Percentiles rank a stretch among this genome's conserved stretches.
These are phyloP conservation scores for Cladosporium sp. DNA, from an alignment of 2,329 filamentous ascomycete genomes.

Conservation along the genomic window DNA sequence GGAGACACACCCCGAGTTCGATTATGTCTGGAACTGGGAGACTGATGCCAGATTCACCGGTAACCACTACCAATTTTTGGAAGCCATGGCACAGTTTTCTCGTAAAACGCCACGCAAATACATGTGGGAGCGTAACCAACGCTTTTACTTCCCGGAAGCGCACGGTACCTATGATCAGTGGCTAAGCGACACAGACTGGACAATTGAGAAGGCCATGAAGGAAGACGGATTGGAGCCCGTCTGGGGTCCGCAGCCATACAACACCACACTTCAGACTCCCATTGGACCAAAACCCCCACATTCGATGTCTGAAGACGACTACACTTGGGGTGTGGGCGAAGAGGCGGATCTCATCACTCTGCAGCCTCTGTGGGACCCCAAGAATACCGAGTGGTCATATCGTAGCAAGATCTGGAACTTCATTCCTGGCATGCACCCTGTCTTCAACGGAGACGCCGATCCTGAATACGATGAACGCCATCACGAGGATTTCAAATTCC, in stretches of 20 bases:
- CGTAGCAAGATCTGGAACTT: slow-evolving; percentile 49
- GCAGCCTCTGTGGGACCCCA: slow-evolving; percentile 86
- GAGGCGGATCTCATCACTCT: slow-evolving; percentile 89
- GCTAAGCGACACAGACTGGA: slow-evolving; percentile 38
- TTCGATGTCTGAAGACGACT: slow-evolving; percentile 71
- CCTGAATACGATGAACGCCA: slow-evolving; percentile 52
- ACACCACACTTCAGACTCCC: slow-evolving; percentile 64
- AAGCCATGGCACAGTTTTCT: slow-evolving; percentile 55
- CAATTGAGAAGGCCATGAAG: slow-evolving; percentile 36
- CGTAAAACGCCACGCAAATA: slow-evolving; percentile 53
- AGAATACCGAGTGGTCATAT: slow-evolving; percentile 72
- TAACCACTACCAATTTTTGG: slow-evolving; percentile 74
- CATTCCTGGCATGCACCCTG: slow-evolving; percentile 57
- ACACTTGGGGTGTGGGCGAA: slow-evolving; percentile 82
- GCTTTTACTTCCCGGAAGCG: slow-evolving; percentile 50
- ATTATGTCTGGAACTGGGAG: slow-evolving; percentile 81
- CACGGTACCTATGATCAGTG: slow-evolving; percentile 48
- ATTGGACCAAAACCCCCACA: slow-evolving; percentile 70
- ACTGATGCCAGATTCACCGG: slow-evolving; percentile 75
- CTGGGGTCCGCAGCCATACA: slow-evolving; percentile 76
- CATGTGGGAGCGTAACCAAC: slow-evolving; percentile 54
- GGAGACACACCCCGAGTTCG: slow-evolving; percentile 71
- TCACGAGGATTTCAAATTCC: slow-evolving; percentile 42
- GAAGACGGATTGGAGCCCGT: slow-evolving; percentile 53
- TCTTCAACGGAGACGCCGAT: slow-evolving; percentile 65